A percentile compares a stretch with the other conserved stretches of the same genome.
Conservation (phyloP, 1,284 basidiomycete species). For the Bothia castanella region DNA sequence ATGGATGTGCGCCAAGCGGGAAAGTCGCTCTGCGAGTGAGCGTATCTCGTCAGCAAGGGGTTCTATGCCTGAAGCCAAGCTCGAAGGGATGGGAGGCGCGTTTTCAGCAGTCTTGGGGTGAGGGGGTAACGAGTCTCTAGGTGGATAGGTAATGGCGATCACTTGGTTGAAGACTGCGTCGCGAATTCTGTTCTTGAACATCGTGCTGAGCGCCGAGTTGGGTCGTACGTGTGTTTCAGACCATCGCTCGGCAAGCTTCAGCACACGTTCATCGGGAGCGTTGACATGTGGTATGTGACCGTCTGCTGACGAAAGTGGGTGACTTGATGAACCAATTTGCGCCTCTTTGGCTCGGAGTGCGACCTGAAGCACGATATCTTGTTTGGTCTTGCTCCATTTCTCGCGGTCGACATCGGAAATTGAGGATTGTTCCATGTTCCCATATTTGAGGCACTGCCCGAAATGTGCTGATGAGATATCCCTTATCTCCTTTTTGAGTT, state of each 20-base stretch:
- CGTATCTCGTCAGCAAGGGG: conserved; percentile 65
- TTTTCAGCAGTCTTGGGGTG: conserved; percentile 23
- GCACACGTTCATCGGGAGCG: conserved; percentile 47
- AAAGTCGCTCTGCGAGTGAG: conserved; percentile 62
- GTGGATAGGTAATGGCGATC: conserved; percentile 47
- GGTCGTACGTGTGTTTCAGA: conserved; percentile 55
- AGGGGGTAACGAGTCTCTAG: conserved; percentile 34
- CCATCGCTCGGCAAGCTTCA: conserved; percentile 63
- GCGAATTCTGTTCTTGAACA: conserved; percentile 61
- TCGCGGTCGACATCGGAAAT: conserved; percentile 39
- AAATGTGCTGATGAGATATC: conserved; percentile 64
- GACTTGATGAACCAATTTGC: conserved; percentile 22
- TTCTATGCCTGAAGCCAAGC: conserved; percentile 57
- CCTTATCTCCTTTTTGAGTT: conserved; percentile 72
- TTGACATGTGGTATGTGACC: conserved; percentile 22
- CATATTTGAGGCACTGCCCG: conserved; percentile 50
- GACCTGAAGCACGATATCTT: conserved; percentile 63
- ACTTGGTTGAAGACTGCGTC: conserved; percentile 63
- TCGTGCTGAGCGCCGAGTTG: conserved; percentile 50
- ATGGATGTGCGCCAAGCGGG: conserved; percentile 67
- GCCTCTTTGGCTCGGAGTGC: conserved; percentile 56
- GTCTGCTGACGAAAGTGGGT: conserved; percentile 12
- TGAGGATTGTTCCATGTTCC: conserved; percentile 20
- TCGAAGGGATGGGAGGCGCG: conserved; percentile 18
- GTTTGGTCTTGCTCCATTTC: conserved; percentile 48